Evolutionary conservation across 2,329 filamentous ascomycete genomes (phyloP).

Genomic region (Geoglossum cookeanum): DNA sequence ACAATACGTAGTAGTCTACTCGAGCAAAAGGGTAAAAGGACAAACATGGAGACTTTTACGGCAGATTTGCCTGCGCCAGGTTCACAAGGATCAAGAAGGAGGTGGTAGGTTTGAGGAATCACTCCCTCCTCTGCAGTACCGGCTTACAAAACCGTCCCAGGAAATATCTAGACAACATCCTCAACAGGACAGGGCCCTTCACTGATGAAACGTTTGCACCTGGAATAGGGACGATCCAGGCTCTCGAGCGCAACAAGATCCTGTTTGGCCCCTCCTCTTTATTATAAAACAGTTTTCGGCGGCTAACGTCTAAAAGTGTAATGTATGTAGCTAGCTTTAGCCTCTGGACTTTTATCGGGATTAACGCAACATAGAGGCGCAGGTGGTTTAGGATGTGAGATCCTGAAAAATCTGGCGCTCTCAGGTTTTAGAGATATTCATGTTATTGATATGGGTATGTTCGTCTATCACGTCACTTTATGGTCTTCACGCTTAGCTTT

Average conservation of each 20-base stretch:
- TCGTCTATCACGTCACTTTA: neutral
- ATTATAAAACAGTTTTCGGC: neutral
- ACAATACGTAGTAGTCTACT: neutral
- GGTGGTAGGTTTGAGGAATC: neutral
- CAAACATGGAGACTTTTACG: neutral
- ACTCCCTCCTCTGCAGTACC: too few species aligned
- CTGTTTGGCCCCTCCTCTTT: constrained; percentile 23
- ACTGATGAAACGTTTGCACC: constrained; percentile 44
- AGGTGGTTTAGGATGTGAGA: constrained; percentile 86
- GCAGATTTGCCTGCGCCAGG: neutral
- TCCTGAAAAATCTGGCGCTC: constrained; percentile 85
- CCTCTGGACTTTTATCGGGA: neutral
- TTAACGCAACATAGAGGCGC: constrained; percentile 46
- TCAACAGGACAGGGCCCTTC: constrained; percentile 61
- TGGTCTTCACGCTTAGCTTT: constrained; percentile 4
- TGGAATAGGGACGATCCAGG: constrained; percentile 31
- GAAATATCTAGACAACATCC: constrained; percentile 68
- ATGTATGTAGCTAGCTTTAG: constrained; percentile 14
- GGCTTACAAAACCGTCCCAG: constrained; percentile 24
- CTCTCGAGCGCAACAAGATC: constrained; percentile 52
- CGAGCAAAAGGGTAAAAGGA: neutral
- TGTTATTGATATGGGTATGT: constrained; percentile 89
- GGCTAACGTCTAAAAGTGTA: constrained; percentile 13
- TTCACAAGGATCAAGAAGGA: neutral
- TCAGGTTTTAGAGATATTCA: constrained; percentile 95